These are phyloP conservation scores for Quercus tomentella DNA, from an alignment of 331 rosid species.

Conservation along the genomic window DNA sequence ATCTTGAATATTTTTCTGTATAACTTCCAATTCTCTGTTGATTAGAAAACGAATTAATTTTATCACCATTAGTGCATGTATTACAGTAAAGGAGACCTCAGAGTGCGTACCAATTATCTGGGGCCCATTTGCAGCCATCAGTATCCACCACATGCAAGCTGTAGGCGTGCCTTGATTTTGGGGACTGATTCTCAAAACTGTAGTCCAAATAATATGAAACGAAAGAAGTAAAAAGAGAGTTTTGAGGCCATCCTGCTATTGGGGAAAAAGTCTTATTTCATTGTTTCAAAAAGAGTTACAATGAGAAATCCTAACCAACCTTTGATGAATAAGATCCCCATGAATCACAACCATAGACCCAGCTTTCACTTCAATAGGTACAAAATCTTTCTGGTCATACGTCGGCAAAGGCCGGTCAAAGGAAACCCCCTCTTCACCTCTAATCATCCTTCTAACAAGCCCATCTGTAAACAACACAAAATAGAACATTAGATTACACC, in stretches of 20 bases:
- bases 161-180: constrained; percentile 92
- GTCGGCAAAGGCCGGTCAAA: constrained; percentile 74
- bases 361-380: constrained; percentile 88
- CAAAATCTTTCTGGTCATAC: constrained; percentile 72
- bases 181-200: constrained; percentile 90
- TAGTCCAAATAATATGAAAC: constrained; percentile 21
- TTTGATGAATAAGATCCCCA: constrained; percentile 96
- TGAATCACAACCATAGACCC: constrained; percentile 88
- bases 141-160: constrained; percentile 88
- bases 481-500: background rate
- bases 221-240: background rate
- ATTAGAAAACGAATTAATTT: no score
- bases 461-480: constrained; percentile 53
- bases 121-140: constrained; percentile 90
- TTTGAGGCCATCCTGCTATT: background rate
- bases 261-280: background rate
- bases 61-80: no score
- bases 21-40: no score
- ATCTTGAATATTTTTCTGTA: no score
- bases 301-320: constrained; percentile 42
- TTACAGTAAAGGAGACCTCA: background rate
- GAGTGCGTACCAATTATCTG: constrained; percentile 72
- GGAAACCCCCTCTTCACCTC: constrained; percentile 73
- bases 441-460: constrained; percentile 77
- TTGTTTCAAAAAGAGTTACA: background rate